Percentiles rank a stretch among this genome's conserved stretches.
Evolutionary conservation across 192 early-diverging fungal genomes (phyloP).

Genomic region (Thoreauomyces humboldtii): DNA sequence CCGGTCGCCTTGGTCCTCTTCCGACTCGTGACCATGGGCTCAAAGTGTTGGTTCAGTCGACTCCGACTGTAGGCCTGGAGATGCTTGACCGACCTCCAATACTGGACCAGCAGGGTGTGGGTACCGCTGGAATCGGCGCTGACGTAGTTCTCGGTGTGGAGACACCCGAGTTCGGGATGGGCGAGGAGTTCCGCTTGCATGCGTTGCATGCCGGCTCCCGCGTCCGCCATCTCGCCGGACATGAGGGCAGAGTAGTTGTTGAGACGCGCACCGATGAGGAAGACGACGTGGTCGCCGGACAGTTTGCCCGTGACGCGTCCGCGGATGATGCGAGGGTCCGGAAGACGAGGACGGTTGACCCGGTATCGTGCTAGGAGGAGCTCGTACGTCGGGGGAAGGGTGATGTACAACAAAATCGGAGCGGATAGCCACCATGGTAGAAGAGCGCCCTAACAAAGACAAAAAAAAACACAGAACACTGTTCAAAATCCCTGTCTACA

Average conservation of each 20-base stretch:
- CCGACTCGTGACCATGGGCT: conserved; percentile 2
- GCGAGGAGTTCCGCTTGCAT: not conserved
- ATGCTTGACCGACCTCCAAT: conserved; percentile 11
- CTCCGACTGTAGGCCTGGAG: conserved; percentile 4
- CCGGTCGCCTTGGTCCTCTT: not conserved
- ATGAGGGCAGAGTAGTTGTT: conserved; percentile 1
- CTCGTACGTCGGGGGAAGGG: no score
- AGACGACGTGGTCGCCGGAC: conserved; percentile 34
- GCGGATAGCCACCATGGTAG: no score
- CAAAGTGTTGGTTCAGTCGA: not conserved
- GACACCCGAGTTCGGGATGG: conserved; percentile 17
- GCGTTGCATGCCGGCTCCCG: not conserved
- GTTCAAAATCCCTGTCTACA: no score
- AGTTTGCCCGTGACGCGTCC: conserved; percentile 18
- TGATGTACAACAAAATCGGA: no score
- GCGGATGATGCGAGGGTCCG: not conserved
- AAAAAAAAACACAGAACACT: no score
- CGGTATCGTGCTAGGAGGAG: no score
- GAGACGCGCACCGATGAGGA: conserved; percentile 24
- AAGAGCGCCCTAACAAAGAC: no score
- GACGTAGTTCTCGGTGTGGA: conserved; percentile 16
- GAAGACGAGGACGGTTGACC: no score
- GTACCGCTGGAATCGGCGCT: not conserved
- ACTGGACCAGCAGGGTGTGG: conserved; percentile 9
- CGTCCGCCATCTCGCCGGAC: not conserved